Base-by-base conservation (phyloP, 2,329 filamentous ascomycete genomes). In the Venturia aucupariae region DNA sequence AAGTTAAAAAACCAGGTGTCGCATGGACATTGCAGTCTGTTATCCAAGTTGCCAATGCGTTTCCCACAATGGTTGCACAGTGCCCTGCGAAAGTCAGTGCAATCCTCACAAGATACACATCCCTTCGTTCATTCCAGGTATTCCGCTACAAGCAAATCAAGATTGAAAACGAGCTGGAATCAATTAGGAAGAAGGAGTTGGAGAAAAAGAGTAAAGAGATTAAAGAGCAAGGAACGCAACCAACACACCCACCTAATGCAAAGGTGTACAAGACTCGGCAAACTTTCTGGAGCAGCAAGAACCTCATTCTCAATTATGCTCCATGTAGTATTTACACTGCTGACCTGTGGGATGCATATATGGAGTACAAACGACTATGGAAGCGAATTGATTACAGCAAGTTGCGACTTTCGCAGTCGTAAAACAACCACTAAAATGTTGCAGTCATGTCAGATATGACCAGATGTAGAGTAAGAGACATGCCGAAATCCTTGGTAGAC, bases 291-390 rank as follows among this genome's bases (percentile, higher is more conserved):
- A 68, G 68, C 41, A 70, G 71, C 62, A 70, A 70, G 13, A 65
- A 68, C 24, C 69, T 72, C 51, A 70, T 73, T 46, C 66, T 73
- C 15, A 72, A 74, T 64, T 74, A 74, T 65, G 71, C 72, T 24
- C 70, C 71, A 2, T 74, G 72, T 63, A 67, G 69, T 13, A 62
- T 74, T 10, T 74, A 74, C 59, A 74, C 72, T 10, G 68, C 70
- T 2, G 72, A 73, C 27, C 66, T 74, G 4, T 72, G 74, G 57
- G 69, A 71, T 64, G 71, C 71, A 2, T 67, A 72, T 22, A 73
- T 74, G 69, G 70, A 68, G 17, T 74, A 72, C 65, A 74, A 73
- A 67, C 69, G 70, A 63, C 44, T 74, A 38, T 73, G 72, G 72
- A 74, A 73, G 65, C 64, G 48, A 51, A 72, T 72, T 27, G 70